A percentile compares a stretch with the other conserved stretches of the same genome.
phyloP scores from a whole-genome alignment of 176 grass and related monocot species.

The Miscanthus lutarioriparius region DNA sequence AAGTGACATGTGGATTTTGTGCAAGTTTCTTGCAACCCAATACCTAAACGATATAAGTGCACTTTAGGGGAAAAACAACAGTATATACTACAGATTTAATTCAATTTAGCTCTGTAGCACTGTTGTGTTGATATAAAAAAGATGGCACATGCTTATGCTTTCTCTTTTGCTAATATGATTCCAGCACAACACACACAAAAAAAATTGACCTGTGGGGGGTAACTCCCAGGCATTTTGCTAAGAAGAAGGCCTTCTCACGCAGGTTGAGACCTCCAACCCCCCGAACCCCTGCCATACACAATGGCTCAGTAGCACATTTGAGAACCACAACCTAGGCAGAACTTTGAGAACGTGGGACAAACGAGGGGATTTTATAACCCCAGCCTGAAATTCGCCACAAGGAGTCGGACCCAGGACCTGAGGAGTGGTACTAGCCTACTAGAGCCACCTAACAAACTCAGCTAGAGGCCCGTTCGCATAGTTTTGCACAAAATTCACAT shows the following conservation, averaged over 20 bases:
- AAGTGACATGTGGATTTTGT: not conserved
- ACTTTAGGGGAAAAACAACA: not conserved
- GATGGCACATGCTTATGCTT: not conserved
- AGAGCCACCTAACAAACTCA: not conserved
- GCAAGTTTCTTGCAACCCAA: not conserved
- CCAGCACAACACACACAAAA: not conserved
- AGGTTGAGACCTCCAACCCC: not conserved
- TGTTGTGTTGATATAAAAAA: not conserved
- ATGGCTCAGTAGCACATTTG: not conserved
- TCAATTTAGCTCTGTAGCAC: not conserved
- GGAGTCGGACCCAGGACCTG: not conserved
- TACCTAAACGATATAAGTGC: not conserved
- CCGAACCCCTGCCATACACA: not conserved
- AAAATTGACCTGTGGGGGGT: not conserved
- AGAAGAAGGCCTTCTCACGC: not conserved
- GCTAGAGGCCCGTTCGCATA: not conserved
- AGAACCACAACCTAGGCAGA: not conserved
- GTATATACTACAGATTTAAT: not conserved
- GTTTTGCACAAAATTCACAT: not conserved
- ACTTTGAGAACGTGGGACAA: not conserved
- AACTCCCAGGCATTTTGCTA: not conserved
- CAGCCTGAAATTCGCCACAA: not conserved
- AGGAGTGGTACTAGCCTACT: not conserved
- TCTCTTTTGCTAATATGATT: slow-evolving; percentile 37
- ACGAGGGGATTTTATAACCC: not conserved